Evolutionary conservation across 1,139 yeast genomes (phyloP).

Genomic region (Candida smagusa): DNA sequence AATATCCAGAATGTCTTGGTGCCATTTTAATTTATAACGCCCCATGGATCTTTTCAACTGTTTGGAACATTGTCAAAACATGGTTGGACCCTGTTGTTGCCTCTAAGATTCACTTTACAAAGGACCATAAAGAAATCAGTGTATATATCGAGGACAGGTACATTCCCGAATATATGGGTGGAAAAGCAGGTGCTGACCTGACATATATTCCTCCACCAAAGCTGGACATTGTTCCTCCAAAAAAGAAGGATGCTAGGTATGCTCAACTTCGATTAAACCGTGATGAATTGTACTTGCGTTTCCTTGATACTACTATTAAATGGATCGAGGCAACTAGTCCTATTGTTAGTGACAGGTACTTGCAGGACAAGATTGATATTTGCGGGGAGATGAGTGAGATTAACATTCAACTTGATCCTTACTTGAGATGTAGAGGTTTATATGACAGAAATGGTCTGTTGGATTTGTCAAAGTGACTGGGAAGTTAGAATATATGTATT

Average conservation of each 20-base stretch:
- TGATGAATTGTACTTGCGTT: slow-evolving; percentile 28
- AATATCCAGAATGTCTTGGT: slow-evolving; percentile 48
- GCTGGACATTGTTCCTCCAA: slow-evolving; percentile 26
- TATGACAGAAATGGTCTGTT: slow-evolving; percentile 36
- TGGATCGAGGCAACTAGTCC: slow-evolving; percentile 46
- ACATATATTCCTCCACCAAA: slow-evolving; percentile 30
- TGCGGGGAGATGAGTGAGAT: slow-evolving; percentile 28
- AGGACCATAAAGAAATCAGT: slow-evolving; percentile 32
- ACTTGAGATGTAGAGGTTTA: slow-evolving; percentile 35
- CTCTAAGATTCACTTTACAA: slow-evolving; percentile 43
- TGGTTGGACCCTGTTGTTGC: slow-evolving; percentile 50
- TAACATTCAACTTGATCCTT: slow-evolving; percentile 39
- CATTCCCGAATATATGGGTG: slow-evolving; percentile 43
- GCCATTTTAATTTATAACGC: slow-evolving; percentile 41
- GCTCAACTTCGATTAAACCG: slow-evolving; percentile 28
- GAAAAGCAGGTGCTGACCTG: slow-evolving; percentile 28
- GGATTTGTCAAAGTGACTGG: slow-evolving; percentile 8
- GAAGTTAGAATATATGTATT: background rate
- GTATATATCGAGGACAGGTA: slow-evolving; percentile 30
- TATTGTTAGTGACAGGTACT: slow-evolving; percentile 35
- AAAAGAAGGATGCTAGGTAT: slow-evolving; percentile 28
- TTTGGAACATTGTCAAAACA: slow-evolving; percentile 44
- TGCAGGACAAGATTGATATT: slow-evolving; percentile 37
- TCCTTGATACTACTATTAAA: slow-evolving; percentile 34
- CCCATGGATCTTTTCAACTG: slow-evolving; percentile 49